phyloP scores from a whole-genome alignment of 192 early-diverging fungal species.

The Backusella liffmaniae region DNA sequence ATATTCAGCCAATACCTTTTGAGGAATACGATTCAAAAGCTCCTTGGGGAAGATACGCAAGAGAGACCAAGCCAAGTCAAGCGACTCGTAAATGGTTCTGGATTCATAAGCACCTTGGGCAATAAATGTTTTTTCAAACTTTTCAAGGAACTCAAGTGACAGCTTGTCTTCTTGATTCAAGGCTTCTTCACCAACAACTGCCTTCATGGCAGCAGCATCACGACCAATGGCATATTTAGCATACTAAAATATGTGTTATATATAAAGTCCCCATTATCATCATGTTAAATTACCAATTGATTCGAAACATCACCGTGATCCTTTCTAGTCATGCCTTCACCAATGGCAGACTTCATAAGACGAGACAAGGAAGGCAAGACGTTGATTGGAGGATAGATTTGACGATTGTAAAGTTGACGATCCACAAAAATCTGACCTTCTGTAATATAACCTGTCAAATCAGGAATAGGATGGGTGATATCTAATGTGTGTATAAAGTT shows the following conservation, averaged over 20 bases:
- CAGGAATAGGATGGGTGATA: constrained; percentile 99
- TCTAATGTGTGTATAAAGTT: constrained; percentile 45
- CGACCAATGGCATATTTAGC: constrained; percentile 99
- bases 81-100: constrained; percentile 93
- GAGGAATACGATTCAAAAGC: constrained; percentile 98
- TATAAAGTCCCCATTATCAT: background rate
- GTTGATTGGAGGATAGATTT: constrained; percentile 99
- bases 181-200: constrained; percentile 99
- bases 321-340: constrained; percentile 95
- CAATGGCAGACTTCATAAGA: constrained; percentile 99
- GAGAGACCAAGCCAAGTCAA: constrained; percentile 98
- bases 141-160: constrained; percentile 96
- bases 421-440: constrained; percentile 99
- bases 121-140: constrained; percentile 98
- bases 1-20: constrained; percentile 91
- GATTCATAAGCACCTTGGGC: constrained; percentile 95
- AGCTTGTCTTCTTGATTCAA: constrained; percentile 98
- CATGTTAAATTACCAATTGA: constrained; percentile 67
- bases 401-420: constrained; percentile 97
- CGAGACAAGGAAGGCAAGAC: constrained; percentile 98
- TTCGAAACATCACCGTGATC: constrained; percentile 99
- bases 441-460: constrained; percentile 99
- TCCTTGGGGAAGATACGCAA: constrained; percentile 99
- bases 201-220: constrained; percentile 99
- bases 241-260: constrained; percentile 50